Evolutionary conservation across 140 eudicot genomes (phyloP), one percentile per base, ranked within the genome.

Genomic region (Bidens hawaiensis): DNA sequence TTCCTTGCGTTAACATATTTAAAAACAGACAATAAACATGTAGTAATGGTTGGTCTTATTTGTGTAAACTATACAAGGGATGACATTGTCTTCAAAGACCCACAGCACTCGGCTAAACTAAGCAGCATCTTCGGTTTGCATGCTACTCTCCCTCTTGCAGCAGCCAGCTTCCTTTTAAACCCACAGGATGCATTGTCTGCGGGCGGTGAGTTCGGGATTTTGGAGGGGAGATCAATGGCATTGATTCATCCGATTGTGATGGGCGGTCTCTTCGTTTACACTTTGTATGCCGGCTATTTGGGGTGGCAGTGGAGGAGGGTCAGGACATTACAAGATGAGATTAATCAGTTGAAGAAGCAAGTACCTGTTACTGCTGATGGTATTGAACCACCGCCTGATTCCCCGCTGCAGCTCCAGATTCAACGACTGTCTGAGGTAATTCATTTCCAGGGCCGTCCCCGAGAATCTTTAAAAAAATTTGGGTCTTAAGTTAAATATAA

Each of bases 281-380:
- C 97, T 6, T 28, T 90, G 40, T 90, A 85, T 62, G 79, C 96
- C 42, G 96, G 97, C 5, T 90, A 90, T 87, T 70, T 90, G 70
- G 97, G 97, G 5, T 90, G 97, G 97, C 97, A 90, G 76, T 90
- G 97, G 97, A 60, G 96, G 58, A 66, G 96, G 26, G 94, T 90
- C 0, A 65, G 96, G 33, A 90, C 97, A 0, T 30, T 81, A 15
- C 97, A 87, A 34, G 76, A 79, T 60, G 97, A 90, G 70, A 86
- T 90, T 49, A 82, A 36, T 26, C 90, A 82, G 73, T 76, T 90
- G 3, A 90, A 87, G 80, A 87, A 87, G 77, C 80, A 84, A 36
- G 86, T 76, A 1, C 76, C 81, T 79, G 84, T 0, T 5, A 1
- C 84, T 27, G 46, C 90, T 13, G 84, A 74, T 69, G 74, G 87